A percentile compares a stretch with the other conserved stretches of the same genome.
These are phyloP conservation scores for Wickerhamiella allomyrinae DNA, from an alignment of 805 yeast species.

Conservation along the genomic window DNA sequence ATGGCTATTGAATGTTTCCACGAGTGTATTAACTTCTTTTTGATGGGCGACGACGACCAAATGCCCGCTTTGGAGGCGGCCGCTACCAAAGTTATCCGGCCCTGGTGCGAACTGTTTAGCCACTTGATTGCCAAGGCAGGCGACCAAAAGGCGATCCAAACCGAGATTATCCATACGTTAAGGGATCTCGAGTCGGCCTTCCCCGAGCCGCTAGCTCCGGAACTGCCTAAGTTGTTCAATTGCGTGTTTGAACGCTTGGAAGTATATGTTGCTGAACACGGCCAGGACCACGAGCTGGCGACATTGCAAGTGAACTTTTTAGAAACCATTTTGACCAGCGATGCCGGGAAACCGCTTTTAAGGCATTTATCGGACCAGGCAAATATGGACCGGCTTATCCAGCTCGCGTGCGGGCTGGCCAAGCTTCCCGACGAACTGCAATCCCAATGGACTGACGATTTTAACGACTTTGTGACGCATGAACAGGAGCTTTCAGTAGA, in stretches of 20 bases:
- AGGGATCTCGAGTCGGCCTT: conserved; percentile 17
- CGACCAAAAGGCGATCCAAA: conserved; percentile 5
- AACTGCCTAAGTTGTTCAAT: conserved; percentile 10
- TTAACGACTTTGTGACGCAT: conserved; percentile 55
- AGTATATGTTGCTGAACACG: background rate
- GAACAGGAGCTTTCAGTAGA: conserved; percentile 56
- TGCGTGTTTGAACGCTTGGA: conserved; percentile 6
- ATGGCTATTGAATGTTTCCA: conserved; percentile 23
- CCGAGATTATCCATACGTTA: conserved; percentile 15
- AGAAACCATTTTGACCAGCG: conserved; percentile 10
- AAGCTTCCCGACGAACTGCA: conserved; percentile 30
- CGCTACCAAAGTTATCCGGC: conserved; percentile 10
- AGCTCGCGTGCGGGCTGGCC: conserved; percentile 27
- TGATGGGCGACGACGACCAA: conserved; percentile 21
- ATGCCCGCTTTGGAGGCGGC: conserved; percentile 11
- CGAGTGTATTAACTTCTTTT: conserved; percentile 21
- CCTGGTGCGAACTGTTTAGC: conserved; percentile 10
- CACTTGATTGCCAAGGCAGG: conserved; percentile 2
- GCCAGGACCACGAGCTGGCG: conserved; percentile 8
- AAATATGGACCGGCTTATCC: conserved; percentile 6
- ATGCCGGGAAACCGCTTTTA: background rate
- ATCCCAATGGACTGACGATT: conserved; percentile 42
- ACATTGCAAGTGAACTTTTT: conserved; percentile 13
- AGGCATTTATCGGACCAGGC: conserved; percentile 2
- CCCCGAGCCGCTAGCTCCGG: conserved; percentile 11